Evolutionary conservation across 2,329 filamentous ascomycete genomes (phyloP).

Genomic region (Aspergillus novofumigatus): DNA sequence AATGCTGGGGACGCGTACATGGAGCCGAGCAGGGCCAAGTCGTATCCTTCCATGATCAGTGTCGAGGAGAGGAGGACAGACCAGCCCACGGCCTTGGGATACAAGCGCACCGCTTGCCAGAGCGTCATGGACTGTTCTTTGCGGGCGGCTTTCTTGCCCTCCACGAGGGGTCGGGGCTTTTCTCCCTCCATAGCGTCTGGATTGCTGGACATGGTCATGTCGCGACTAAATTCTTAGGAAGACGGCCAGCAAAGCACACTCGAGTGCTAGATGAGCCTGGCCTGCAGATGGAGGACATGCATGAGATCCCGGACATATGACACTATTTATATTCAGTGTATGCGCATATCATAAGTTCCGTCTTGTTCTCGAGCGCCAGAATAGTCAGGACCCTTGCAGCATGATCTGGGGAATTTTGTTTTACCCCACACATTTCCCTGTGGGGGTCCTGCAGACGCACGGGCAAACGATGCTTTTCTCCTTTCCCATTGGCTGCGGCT

Average conservation of each 20-base stretch:
- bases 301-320: not conserved
- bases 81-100: slow-evolving; percentile 36
- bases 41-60: slow-evolving; percentile 42
- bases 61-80: slow-evolving; percentile 33
- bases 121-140: slow-evolving; percentile 34
- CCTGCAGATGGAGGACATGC: not conserved
- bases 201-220: not conserved
- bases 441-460: not conserved
- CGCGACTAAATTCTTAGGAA: not conserved
- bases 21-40: slow-evolving; percentile 32
- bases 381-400: not conserved
- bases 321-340: not conserved
- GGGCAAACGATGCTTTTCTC: not conserved
- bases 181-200: not conserved
- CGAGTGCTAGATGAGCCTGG: not conserved
- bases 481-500: not conserved
- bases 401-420: not conserved
- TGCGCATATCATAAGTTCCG: not conserved
- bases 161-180: slow-evolving; percentile 6
- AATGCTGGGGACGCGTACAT: slow-evolving; percentile 32
- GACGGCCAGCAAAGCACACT: not conserved
- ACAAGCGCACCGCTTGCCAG: slow-evolving; percentile 24
- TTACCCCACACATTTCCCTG: not conserved
- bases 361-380: not conserved
- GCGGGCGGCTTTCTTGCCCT: slow-evolving; percentile 28